Evolutionary conservation across 352 stramenopile genomes (phyloP), one percentile per base, ranked within the genome.

Genomic region (Pythium brachiatum): DNA sequence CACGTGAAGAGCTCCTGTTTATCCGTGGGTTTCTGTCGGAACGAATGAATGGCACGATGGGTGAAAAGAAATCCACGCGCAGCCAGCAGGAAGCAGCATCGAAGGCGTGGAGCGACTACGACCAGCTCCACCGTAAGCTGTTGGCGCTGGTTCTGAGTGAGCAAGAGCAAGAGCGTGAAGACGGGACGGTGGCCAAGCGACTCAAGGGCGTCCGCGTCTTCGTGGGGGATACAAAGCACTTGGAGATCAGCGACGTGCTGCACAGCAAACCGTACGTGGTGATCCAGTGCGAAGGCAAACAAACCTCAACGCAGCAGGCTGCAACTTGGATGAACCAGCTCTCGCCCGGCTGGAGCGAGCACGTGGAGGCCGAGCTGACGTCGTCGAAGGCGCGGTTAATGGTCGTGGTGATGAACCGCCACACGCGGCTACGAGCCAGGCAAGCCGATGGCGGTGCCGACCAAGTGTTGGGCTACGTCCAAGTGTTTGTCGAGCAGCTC

Each of bases 321-420:
- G 76, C 81, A 9, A 79, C 62, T 1, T 90, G 81, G 79, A 84
- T 69, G 36, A 86, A 81, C 59, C 58, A 57, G 18, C 52, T 89
- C 23, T 74, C 78, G 18, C 81, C 81, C 15, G 66, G 60, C n/a
- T 90, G 81, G 81, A 69, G 81, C 53, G 79, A 90, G 69, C 72
- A 74, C 23, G 53, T 90, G 2, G 79, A 90, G 23, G 64, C 87
- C n/a, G 67, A 77, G 16, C 59, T 81, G 26, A 58, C 62, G 9
- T 87, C 78, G 2, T 23, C 66, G 1, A 74, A 73, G 20, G 61
- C 78, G 1, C 74, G 67, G 3, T 34, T 89, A 29, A 68, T 63
- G 7, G 64, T 90, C 34, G 76, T 51, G 36, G 51, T 90, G 0
- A 72, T 77, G 54, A 76, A 89, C 23, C 78, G 75, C 34, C 58